These are phyloP conservation scores for Rubroboletus satanas DNA, from an alignment of 768 basidiomycete species.

Conservation along the genomic window DNA sequence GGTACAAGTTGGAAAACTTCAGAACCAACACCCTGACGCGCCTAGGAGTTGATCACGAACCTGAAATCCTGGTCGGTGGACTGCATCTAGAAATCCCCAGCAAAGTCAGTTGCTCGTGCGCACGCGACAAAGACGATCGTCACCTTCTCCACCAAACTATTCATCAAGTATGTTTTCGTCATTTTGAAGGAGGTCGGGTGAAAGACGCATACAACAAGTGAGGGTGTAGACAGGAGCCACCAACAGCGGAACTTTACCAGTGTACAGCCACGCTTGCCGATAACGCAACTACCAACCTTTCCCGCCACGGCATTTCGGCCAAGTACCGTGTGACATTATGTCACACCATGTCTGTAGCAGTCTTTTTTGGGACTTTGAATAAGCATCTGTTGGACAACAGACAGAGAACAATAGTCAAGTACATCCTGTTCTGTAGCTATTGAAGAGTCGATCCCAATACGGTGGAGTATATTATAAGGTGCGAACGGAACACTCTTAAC, in stretches of 20 bases:
- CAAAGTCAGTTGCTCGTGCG: neutral
- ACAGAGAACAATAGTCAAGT: too few relatives aligned
- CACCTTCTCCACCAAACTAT: constrained; percentile 79
- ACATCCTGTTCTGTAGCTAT: too few relatives aligned
- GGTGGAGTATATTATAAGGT: too few relatives aligned
- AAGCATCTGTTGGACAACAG: too few relatives aligned
- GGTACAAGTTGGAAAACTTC: constrained; percentile 10
- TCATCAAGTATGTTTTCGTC: constrained; percentile 86
- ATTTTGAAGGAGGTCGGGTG: constrained; percentile 38
- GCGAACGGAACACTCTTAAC: neutral
- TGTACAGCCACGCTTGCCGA: constrained; percentile 15
- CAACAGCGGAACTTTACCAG: neutral
- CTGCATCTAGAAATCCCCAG: constrained; percentile 59
- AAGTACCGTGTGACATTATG: too few relatives aligned
- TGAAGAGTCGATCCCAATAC: too few relatives aligned
- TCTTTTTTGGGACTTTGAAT: too few relatives aligned
- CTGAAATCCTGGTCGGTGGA: constrained; percentile 89
- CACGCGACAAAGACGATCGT: neutral
- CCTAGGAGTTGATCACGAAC: constrained; percentile 37
- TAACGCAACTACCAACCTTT: too few relatives aligned
- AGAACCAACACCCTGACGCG: constrained; percentile 17
- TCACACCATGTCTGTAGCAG: too few relatives aligned
- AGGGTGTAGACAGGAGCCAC: constrained; percentile 23
- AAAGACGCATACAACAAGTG: neutral
- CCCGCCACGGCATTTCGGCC: too few relatives aligned